Percentiles rank a stretch among this genome's conserved stretches.
phyloP scores from a whole-genome alignment of 1,139 yeast species.

The Petasospora rhodanensis region DNA sequence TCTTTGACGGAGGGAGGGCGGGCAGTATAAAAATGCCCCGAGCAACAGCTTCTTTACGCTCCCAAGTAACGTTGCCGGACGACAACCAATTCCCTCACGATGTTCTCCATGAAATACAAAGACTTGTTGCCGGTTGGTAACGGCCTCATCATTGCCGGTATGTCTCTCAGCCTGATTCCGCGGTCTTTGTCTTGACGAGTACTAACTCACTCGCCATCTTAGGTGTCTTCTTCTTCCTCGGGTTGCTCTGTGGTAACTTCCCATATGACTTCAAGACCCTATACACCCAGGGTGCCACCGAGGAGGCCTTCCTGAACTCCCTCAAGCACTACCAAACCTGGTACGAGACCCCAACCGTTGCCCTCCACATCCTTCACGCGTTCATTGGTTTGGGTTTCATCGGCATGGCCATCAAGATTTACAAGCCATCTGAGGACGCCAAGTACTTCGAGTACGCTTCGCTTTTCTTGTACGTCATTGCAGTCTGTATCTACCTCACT shows the following conservation, averaged over 20 bases:
- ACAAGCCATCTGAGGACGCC: conserved; percentile 79
- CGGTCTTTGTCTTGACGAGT: not conserved
- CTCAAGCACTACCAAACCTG: conserved; percentile 70
- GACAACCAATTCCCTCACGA: not conserved
- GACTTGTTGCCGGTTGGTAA: conserved; percentile 50
- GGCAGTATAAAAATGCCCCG: too few relatives aligned
- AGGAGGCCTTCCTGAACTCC: conserved; percentile 54
- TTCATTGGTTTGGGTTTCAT: conserved; percentile 59
- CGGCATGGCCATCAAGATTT: conserved; percentile 75
- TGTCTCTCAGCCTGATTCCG: conserved; percentile 3
- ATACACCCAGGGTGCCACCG: conserved; percentile 52
- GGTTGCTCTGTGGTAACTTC: conserved; percentile 71
- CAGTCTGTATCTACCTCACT: conserved; percentile 75
- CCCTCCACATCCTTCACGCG: conserved; percentile 58
- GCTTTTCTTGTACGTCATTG: conserved; percentile 63
- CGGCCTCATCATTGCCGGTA: conserved; percentile 37
- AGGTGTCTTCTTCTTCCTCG: conserved; percentile 66
- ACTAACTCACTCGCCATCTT: conserved; percentile 4
- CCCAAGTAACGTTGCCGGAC: too few relatives aligned
- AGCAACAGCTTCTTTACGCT: too few relatives aligned
- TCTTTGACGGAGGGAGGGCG: too few relatives aligned
- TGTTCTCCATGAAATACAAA: conserved; percentile 32
- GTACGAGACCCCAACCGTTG: conserved; percentile 56
- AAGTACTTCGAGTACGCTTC: conserved; percentile 89
- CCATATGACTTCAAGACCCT: conserved; percentile 80